Base-by-base conservation (phyloP, 1,139 yeast genomes). In the Candida sanyaensis region DNA sequence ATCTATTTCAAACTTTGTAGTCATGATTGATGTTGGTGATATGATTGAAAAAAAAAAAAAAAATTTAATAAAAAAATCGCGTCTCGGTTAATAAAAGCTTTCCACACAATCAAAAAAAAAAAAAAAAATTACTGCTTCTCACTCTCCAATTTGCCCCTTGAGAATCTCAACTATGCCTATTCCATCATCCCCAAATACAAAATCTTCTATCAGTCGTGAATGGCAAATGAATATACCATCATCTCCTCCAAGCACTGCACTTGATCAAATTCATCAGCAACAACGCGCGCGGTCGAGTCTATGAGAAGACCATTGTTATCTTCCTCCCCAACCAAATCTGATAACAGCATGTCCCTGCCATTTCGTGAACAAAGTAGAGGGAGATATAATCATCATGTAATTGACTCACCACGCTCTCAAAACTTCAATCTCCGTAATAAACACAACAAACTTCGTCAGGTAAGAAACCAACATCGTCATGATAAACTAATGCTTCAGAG, bases 381-480 rank as follows among this genome's bases (percentile, higher is more conserved):
- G 9, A 29, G 39, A 30, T 29, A 11, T 32, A 38, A 38, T 31
- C 47, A 42, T 36, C 46, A 49, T 11, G 44, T 45, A 4, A 41
- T 45, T 37, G 47, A 27, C 11, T 37, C 43, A 1, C 47, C 42
- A 1, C 47, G 44, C 8, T 40, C 44, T 4, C 40, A 37, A 17
- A 32, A 27, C 9, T 24, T 59, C 41, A 68, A 64, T 49, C 47
- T 47, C 38, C 59, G 65, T 37, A 66, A 67, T 51, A 69, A 68
- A 49, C 68, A 63, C 46, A 60, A 57, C 41, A 63, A 62, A 41
- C 42, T 69, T 38, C 58, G 57, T 44, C 64, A 64, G 42, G 63
- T 62, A 24, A 58, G 78, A 34, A 65, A 64, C 40, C 60, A 64
- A 28, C 63, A 65, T 38, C 58, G 67, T 26, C 60, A 63, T 36